Percentiles rank a stretch among this genome's conserved stretches.
These are phyloP conservation scores for Vachellia collinsii DNA, from an alignment of 306 rosid species.

Conservation along the genomic window DNA sequence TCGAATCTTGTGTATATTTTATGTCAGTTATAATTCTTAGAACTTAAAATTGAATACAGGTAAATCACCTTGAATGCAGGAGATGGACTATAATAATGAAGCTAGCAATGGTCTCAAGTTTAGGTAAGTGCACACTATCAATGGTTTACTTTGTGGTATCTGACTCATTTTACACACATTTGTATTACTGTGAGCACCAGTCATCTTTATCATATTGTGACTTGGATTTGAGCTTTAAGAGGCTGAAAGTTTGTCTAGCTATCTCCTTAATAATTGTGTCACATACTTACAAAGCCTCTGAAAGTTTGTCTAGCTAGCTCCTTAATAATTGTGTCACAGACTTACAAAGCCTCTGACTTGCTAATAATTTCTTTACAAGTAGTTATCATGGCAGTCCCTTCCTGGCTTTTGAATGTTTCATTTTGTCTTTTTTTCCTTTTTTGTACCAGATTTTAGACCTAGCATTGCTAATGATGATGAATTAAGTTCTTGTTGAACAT, in stretches of 20 bases:
- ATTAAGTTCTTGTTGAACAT: conserved; percentile 17
- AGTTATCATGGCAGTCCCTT: conserved; percentile 6
- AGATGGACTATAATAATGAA: conserved; percentile 94
- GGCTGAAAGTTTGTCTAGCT: neutral
- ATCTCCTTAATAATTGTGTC: too few relatives aligned
- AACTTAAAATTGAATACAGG: conserved; percentile 96
- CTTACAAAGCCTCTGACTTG: neutral
- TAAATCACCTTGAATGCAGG: conserved; percentile 99
- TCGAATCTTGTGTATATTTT: neutral
- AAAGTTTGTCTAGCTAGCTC: neutral
- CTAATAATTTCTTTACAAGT: neutral
- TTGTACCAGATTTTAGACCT: neutral
- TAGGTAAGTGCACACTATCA: conserved; percentile 53
- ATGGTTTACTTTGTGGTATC: conserved; percentile 9
- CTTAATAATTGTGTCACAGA: neutral
- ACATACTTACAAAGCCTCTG: too few relatives aligned
- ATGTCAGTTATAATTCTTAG: conserved; percentile 59
- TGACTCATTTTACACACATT: neutral
- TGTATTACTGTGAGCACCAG: conserved; percentile 1
- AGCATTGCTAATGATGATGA: conserved; percentile 9
- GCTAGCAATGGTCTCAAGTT: conserved; percentile 87
- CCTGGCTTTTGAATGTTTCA: neutral
- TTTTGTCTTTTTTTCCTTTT: too few relatives aligned
- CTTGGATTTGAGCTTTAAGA: neutral
- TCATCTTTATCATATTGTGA: conserved; percentile 1